Conservation (phyloP, 75 land plant genomes). For the Pinus albicaulis region DNA sequence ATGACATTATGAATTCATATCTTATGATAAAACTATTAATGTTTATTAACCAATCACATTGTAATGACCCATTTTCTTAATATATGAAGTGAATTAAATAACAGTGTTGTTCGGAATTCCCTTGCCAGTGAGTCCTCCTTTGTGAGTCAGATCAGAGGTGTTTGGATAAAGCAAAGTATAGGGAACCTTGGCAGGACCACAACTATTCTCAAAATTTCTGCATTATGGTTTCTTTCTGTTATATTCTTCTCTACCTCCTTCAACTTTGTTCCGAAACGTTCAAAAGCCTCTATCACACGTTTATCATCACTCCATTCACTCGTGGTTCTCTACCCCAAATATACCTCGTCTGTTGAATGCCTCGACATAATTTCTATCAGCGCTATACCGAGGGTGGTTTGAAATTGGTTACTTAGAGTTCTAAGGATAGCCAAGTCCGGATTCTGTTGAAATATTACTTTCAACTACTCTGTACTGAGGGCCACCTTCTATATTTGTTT, state of each 20-base stretch:
- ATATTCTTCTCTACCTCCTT: not conserved
- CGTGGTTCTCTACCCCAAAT: conserved; percentile 45
- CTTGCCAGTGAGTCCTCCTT: not conserved
- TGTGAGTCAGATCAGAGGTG: not conserved
- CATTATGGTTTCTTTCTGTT: not conserved
- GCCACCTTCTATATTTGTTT: no score
- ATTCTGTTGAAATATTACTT: no score
- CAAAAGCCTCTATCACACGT: not conserved
- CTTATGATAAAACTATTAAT: no score
- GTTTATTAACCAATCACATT: not conserved
- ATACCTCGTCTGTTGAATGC: conserved; percentile 82
- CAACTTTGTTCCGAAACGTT: not conserved
- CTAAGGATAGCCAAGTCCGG: not conserved
- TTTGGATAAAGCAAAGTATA: not conserved
- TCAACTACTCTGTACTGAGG: no score
- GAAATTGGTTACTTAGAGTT: not conserved
- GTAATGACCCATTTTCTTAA: no score
- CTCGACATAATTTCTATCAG: conserved; percentile 61
- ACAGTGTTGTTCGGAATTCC: not conserved
- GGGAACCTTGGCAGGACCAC: not conserved
- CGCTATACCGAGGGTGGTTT: not conserved
- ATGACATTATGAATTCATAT: no score
- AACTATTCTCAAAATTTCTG: not conserved
- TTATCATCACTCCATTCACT: conserved; percentile 14
- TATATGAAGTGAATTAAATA: no score